Conservation (phyloP, 495 filamentous ascomycete genomes). For the Trichocladium antarcticum region DNA sequence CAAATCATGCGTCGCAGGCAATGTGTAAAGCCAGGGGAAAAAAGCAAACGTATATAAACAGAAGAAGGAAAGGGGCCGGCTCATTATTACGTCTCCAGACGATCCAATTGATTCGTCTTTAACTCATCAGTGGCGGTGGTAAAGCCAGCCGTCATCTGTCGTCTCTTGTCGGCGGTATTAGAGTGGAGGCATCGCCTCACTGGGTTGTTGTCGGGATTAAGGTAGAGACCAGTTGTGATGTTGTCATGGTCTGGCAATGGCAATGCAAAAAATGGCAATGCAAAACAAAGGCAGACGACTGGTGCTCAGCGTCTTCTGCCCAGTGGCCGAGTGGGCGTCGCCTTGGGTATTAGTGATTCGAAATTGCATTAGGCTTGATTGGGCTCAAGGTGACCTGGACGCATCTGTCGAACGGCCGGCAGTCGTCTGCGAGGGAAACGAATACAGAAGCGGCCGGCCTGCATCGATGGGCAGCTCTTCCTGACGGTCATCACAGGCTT, state of each 20-base stretch:
- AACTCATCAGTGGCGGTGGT: neutral
- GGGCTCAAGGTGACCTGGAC: neutral
- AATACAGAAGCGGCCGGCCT: conserved; percentile 9
- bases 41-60: conserved; percentile 2
- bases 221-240: neutral
- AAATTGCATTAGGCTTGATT: neutral
- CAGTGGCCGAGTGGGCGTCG: neutral
- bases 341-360: neutral
- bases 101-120: neutral
- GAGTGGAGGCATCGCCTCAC: conserved; percentile 5
- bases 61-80: neutral
- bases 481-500: conserved; percentile 6
- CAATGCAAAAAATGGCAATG: neutral
- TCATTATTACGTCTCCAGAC: conserved; percentile 2
- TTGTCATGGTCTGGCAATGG: neutral
- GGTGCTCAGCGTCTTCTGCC: too few species aligned
- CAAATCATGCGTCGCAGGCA: too few species aligned
- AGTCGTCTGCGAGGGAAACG: conserved; percentile 4
- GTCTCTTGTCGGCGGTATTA: conserved; percentile 1
- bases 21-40: neutral
- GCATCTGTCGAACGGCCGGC: conserved; percentile 10
- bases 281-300: too few species aligned
- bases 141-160: neutral
- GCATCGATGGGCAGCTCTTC: neutral
- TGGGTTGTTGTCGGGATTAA: conserved; percentile 1